These are phyloP conservation scores for Ustanciosporium gigantosporum DNA, from an alignment of 1,284 basidiomycete genomes.

Conservation along the genomic window DNA sequence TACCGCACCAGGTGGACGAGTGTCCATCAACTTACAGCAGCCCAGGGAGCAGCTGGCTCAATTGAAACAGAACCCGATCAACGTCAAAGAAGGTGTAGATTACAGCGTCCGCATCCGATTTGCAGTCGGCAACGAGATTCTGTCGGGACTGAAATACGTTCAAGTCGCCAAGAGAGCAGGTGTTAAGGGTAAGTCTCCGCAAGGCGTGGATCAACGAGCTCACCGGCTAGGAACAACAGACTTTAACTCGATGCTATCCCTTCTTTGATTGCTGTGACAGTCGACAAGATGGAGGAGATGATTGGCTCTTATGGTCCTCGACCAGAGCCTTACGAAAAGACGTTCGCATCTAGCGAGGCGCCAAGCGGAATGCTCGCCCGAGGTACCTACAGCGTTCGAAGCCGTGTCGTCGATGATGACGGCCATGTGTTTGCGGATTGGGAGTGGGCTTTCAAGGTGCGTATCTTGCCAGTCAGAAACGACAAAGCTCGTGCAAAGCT, in stretches of 20 bases:
- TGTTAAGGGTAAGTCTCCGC: constrained; percentile 62
- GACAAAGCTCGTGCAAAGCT: too few relatives aligned
- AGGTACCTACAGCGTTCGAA: constrained; percentile 75
- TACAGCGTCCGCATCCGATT: constrained; percentile 81
- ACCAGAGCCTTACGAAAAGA: constrained; percentile 61
- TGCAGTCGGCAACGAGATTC: constrained; percentile 75
- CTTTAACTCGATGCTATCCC: neutral
- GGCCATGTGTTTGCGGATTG: constrained; percentile 68
- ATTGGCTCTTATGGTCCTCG: constrained; percentile 76
- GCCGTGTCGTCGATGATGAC: constrained; percentile 82
- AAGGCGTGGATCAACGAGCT: too few relatives aligned
- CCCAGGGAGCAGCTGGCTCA: constrained; percentile 61
- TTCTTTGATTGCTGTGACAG: constrained; percentile 64
- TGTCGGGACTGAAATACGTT: constrained; percentile 81
- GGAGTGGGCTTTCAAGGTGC: constrained; percentile 62
- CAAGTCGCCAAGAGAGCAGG: constrained; percentile 75
- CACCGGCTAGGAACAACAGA: neutral
- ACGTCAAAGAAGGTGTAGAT: constrained; percentile 66
- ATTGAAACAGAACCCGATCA: constrained; percentile 68
- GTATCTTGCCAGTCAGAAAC: too few relatives aligned
- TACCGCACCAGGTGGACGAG: constrained; percentile 58
- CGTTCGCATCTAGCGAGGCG: constrained; percentile 61
- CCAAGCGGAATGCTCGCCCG: constrained; percentile 75
- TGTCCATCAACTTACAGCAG: constrained; percentile 65
- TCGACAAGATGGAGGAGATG: constrained; percentile 87